Conservation (phyloP, 2,329 filamentous ascomycete species). For the Pseudogymnoascus destructans region DNA sequence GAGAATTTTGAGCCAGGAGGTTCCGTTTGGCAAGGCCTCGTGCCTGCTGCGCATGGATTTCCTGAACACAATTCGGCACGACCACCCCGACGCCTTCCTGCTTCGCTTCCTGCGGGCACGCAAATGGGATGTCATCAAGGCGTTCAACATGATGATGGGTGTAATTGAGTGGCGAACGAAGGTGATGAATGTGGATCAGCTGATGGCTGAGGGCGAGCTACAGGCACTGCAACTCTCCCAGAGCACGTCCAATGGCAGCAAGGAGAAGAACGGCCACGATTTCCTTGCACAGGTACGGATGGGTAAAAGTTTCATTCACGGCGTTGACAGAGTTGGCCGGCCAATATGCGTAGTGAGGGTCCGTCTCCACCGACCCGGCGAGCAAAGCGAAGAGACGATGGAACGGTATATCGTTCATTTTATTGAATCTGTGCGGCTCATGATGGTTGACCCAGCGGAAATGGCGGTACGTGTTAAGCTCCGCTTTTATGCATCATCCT, state of each 20-base stretch:
- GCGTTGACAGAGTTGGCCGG: constrained; percentile 26
- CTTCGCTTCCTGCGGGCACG: constrained; percentile 32
- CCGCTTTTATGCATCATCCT: neutral
- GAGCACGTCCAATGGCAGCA: constrained; percentile 15
- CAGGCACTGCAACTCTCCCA: constrained; percentile 19
- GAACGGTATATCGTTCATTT: constrained; percentile 30
- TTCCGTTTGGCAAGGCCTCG: constrained; percentile 30
- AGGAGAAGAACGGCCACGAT: constrained; percentile 18
- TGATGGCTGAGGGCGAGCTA: constrained; percentile 28
- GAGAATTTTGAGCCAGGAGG: neutral
- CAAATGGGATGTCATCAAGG: constrained; percentile 31
- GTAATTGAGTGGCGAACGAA: constrained; percentile 29
- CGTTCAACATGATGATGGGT: constrained; percentile 29
- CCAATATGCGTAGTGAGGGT: constrained; percentile 29
- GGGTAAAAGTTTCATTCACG: constrained; percentile 30
- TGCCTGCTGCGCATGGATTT: constrained; percentile 19
- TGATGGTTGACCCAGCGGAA: constrained; percentile 20
- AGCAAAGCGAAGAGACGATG: constrained; percentile 26
- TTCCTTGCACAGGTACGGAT: constrained; percentile 29
- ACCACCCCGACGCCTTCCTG: constrained; percentile 29
- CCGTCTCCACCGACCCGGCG: constrained; percentile 25
- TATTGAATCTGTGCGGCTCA: constrained; percentile 28
- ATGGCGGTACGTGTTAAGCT: neutral
- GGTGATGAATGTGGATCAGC: constrained; percentile 24
- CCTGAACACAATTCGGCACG: constrained; percentile 21